Evolutionary conservation across 305 asterid genomes (phyloP).

Genomic region (Ajuga reptans): DNA sequence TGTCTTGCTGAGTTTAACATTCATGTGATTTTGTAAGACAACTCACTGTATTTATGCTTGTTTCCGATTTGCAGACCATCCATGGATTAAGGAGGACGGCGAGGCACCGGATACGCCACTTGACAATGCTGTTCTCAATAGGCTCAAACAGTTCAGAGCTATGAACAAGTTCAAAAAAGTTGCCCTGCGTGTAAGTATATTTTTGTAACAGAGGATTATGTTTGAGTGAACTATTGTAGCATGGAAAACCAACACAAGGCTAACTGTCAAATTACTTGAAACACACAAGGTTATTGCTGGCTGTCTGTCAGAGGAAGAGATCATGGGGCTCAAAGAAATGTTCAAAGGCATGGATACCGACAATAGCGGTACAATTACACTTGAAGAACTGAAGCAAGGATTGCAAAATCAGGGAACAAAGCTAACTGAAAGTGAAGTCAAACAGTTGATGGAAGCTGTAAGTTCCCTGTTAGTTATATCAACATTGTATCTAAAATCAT

Average conservation of each 20-base stretch:
- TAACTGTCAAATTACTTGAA: constrained; percentile 1
- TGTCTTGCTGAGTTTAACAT: too few species aligned
- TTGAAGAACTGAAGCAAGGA: constrained; percentile 58
- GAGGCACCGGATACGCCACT: constrained; percentile 66
- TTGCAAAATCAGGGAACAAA: constrained; percentile 48
- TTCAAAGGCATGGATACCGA: constrained; percentile 60
- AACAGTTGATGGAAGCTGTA: constrained; percentile 66
- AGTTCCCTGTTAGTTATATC: constrained; percentile 19
- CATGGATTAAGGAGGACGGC: constrained; percentile 69
- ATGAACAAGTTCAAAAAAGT: constrained; percentile 62
- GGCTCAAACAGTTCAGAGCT: constrained; percentile 62
- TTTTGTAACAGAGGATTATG: too few species aligned
- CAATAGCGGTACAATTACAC: constrained; percentile 59
- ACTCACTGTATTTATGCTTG: too few species aligned
- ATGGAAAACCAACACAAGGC: too few species aligned
- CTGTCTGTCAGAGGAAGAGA: constrained; percentile 59
- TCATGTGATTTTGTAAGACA: too few species aligned
- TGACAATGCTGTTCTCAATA: constrained; percentile 49
- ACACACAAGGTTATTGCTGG: constrained; percentile 53
- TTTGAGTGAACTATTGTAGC: too few species aligned
- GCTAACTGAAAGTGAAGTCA: constrained; percentile 42
- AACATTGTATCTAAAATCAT: background rate
- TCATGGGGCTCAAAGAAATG: constrained; percentile 61
- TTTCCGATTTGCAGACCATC: constrained; percentile 36
- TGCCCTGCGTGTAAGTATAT: constrained; percentile 42